Percentiles rank a stretch among this genome's conserved stretches.
These are phyloP conservation scores for Tympanopsis confertula DNA, from an alignment of 2,329 filamentous ascomycete genomes.

Conservation along the genomic window DNA sequence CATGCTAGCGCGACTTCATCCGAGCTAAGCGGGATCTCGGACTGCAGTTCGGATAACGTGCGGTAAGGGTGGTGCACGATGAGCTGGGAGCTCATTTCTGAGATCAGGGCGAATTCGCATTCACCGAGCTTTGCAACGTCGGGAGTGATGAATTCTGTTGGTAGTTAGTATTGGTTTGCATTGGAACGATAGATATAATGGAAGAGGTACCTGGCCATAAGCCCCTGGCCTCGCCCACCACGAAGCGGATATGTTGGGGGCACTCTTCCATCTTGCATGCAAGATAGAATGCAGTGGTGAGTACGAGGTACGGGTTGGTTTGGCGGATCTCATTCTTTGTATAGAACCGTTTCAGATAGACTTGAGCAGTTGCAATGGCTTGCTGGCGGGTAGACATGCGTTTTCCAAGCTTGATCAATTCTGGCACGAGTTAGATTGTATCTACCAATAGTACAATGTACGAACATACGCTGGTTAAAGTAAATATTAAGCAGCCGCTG, in stretches of 20 bases:
- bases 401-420: slow-evolving; percentile 48
- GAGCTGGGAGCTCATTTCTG: slow-evolving; percentile 62
- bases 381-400: slow-evolving; percentile 51
- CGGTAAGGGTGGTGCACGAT: slow-evolving; percentile 67
- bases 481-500: slow-evolving; percentile 51
- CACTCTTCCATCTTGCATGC: slow-evolving; percentile 64
- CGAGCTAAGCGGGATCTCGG: slow-evolving; percentile 43
- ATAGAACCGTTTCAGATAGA: slow-evolving; percentile 58
- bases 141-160: slow-evolving; percentile 44
- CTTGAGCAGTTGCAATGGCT: slow-evolving; percentile 54
- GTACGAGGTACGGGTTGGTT: slow-evolving; percentile 55
- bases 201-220: slow-evolving; percentile 38
- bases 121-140: slow-evolving; percentile 62
- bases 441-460: not conserved
- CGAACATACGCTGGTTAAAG: slow-evolving; percentile 43
- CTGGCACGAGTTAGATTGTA: slow-evolving; percentile 14
- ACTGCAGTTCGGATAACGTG: slow-evolving; percentile 49
- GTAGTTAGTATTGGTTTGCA: slow-evolving; percentile 6
- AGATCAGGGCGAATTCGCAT: slow-evolving; percentile 65
- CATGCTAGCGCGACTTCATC: slow-evolving; percentile 57
- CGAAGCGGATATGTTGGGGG: slow-evolving; percentile 55
- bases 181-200: slow-evolving; percentile 5
- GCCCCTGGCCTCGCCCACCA: slow-evolving; percentile 50
- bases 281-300: slow-evolving; percentile 56
- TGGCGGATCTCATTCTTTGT: slow-evolving; percentile 51